Conservation (phyloP, 78 protist genomes). For the Dictyostelium firmibasis region DNA sequence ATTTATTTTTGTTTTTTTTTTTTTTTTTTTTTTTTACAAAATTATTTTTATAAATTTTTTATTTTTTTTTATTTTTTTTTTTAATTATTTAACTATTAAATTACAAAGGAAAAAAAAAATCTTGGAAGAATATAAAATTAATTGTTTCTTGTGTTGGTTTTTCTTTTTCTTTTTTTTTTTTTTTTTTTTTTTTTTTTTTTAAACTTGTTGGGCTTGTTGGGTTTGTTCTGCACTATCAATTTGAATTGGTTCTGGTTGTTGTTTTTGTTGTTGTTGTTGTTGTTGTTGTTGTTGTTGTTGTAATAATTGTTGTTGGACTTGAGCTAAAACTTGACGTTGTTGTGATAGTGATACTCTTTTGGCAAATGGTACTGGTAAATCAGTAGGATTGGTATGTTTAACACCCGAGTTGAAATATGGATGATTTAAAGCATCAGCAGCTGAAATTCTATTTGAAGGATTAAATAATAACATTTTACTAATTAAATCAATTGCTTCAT, state of each 20-base stretch:
- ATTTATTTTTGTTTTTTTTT: too few relatives aligned
- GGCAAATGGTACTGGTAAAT: conserved; percentile 47
- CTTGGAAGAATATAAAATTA: not conserved
- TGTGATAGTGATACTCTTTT: not conserved
- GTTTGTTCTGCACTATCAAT: not conserved
- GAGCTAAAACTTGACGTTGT: not conserved
- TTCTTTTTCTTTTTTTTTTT: not conserved
- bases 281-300: not conserved
- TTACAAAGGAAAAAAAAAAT: not conserved
- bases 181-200: not conserved
- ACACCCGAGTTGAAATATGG: conserved; percentile 69
- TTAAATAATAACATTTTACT: conserved; percentile 64
- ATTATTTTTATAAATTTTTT: not conserved
- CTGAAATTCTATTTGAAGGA: conserved; percentile 67
- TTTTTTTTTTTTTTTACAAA: not conserved
- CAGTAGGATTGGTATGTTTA: conserved; percentile 41
- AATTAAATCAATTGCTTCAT: conserved; percentile 73
- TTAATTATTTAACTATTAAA: not conserved
- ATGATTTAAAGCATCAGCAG: conserved; percentile 80
- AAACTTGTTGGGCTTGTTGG: not conserved
- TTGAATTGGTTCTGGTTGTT: not conserved
- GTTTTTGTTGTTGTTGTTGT: not conserved
- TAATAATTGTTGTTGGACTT: not conserved
- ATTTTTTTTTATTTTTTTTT: not conserved
- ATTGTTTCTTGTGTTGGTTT: not conserved